Evolutionary conservation across 1,284 basidiomycete genomes (phyloP).

Genomic region (Trametes pubescens): DNA sequence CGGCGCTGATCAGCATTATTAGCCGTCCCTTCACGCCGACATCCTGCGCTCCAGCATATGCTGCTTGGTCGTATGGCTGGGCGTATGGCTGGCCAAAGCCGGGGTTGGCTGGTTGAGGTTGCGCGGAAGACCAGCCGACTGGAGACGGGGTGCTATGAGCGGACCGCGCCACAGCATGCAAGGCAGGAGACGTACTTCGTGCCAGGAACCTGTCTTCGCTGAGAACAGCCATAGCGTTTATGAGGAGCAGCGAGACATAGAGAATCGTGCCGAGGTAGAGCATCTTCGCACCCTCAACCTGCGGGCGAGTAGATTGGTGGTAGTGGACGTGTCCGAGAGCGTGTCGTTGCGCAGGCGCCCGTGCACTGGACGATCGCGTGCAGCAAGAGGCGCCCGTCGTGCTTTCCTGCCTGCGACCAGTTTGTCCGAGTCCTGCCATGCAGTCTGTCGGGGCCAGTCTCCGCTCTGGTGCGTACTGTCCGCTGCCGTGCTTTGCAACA

Average conservation of each 20-base stretch:
- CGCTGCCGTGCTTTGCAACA: background rate
- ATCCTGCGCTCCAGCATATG: constrained; percentile 65
- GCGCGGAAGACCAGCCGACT: constrained; percentile 94
- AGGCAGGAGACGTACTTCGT: constrained; percentile 69
- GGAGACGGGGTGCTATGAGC: constrained; percentile 17
- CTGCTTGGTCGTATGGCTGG: constrained; percentile 72
- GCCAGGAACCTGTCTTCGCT: constrained; percentile 96
- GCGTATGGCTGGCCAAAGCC: constrained; percentile 74
- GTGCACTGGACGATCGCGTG: constrained; percentile 17
- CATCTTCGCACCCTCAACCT: constrained; percentile 45
- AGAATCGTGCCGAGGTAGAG: constrained; percentile 70
- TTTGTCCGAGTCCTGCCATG: constrained; percentile 39
- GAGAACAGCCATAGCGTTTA: constrained; percentile 93
- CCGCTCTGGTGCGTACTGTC: constrained; percentile 33
- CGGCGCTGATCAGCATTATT: constrained; percentile 92
- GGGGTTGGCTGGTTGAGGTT: constrained; percentile 60
- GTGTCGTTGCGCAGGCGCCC: constrained; percentile 22
- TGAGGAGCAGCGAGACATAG: constrained; percentile 81
- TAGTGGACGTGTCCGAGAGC: constrained; percentile 33
- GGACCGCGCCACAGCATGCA: background rate
- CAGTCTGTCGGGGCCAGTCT: constrained; percentile 43
- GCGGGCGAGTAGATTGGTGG: constrained; percentile 13
- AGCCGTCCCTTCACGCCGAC: constrained; percentile 85
- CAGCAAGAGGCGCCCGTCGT: constrained; percentile 17
- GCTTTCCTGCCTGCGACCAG: constrained; percentile 25